Evolutionary conservation across 768 basidiomycete genomes (phyloP).

Genomic region (Hypholoma sublateritium): DNA sequence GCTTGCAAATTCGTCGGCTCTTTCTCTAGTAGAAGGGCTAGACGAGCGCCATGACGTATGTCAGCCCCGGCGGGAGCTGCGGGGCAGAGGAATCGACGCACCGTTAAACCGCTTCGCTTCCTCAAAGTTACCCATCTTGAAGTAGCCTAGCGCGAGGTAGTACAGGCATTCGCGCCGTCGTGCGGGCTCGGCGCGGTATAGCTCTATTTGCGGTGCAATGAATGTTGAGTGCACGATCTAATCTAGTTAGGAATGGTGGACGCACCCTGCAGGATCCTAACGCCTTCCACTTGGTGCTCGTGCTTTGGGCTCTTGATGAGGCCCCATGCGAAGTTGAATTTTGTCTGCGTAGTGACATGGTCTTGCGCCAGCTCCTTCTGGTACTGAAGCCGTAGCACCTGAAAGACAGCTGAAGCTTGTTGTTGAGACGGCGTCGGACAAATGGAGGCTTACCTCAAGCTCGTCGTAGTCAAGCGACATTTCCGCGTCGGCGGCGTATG

Average conservation of each 20-base stretch:
- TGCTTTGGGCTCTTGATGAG: slow-evolving; percentile 86
- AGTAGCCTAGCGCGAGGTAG: slow-evolving; percentile 94
- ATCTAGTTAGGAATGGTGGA: slow-evolving; percentile 6
- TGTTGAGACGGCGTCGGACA: neutral
- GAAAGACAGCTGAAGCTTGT: slow-evolving; percentile 2
- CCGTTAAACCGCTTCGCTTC: slow-evolving; percentile 93
- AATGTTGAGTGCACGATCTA: slow-evolving; percentile 1
- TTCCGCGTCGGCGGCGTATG: slow-evolving; percentile 95
- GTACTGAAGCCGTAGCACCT: slow-evolving; percentile 89
- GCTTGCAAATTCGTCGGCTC: slow-evolving; percentile 95
- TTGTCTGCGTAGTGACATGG: slow-evolving; percentile 91
- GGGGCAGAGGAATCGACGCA: slow-evolving; percentile 39
- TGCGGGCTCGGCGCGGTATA: slow-evolving; percentile 85
- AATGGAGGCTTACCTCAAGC: slow-evolving; percentile 60
- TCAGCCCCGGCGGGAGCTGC: neutral
- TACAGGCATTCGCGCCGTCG: slow-evolving; percentile 94
- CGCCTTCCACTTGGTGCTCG: slow-evolving; percentile 90
- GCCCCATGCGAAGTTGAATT: slow-evolving; percentile 98
- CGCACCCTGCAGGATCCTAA: slow-evolving; percentile 85
- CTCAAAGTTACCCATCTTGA: slow-evolving; percentile 94
- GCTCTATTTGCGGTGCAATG: slow-evolving; percentile 49
- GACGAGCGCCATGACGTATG: neutral
- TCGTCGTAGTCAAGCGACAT: slow-evolving; percentile 88
- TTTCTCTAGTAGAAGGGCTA: slow-evolving; percentile 84
- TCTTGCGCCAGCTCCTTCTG: slow-evolving; percentile 81